Percentiles rank a stretch among this genome's conserved stretches.
Evolutionary conservation across 768 basidiomycete species (phyloP).

Genomic region (Dioszegia hungarica): DNA sequence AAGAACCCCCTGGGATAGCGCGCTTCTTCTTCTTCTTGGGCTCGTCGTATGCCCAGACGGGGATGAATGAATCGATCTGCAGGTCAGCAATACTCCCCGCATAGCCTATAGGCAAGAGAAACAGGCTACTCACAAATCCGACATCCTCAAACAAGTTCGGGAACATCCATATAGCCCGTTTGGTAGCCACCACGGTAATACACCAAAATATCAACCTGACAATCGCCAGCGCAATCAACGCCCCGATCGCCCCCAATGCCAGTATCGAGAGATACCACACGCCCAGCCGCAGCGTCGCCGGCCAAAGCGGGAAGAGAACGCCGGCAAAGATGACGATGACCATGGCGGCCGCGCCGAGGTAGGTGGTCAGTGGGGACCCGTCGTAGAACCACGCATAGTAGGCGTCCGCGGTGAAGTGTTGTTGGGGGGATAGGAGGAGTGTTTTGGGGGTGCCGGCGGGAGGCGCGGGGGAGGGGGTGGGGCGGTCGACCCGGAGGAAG

Average conservation of each 20-base stretch:
- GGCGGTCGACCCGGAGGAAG: constrained; percentile 81
- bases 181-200: constrained; percentile 76
- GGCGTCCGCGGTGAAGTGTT: constrained; percentile 68
- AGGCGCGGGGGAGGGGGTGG: constrained; percentile 53
- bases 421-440: constrained; percentile 67
- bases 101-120: not conserved
- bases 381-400: constrained; percentile 98
- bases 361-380: constrained; percentile 86
- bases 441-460: constrained; percentile 58
- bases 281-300: constrained; percentile 80
- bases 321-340: constrained; percentile 89
- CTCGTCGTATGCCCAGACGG: constrained; percentile 93
- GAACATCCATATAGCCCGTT: constrained; percentile 98
- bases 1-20: too few species aligned
- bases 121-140: constrained; percentile 72
- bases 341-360: constrained; percentile 84
- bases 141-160: constrained; percentile 97
- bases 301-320: constrained; percentile 99
- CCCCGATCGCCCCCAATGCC: constrained; percentile 77
- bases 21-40: constrained; percentile 66
- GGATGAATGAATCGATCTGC: constrained; percentile 95
- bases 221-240: constrained; percentile 86
- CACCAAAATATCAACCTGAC: constrained; percentile 89
- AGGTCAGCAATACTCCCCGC: too few species aligned
- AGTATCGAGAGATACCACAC: constrained; percentile 92